A percentile compares a stretch with the other conserved stretches of the same genome.
These are phyloP conservation scores for Penicillium freii DNA, from an alignment of 2,329 filamentous ascomycete genomes.

Conservation along the genomic window DNA sequence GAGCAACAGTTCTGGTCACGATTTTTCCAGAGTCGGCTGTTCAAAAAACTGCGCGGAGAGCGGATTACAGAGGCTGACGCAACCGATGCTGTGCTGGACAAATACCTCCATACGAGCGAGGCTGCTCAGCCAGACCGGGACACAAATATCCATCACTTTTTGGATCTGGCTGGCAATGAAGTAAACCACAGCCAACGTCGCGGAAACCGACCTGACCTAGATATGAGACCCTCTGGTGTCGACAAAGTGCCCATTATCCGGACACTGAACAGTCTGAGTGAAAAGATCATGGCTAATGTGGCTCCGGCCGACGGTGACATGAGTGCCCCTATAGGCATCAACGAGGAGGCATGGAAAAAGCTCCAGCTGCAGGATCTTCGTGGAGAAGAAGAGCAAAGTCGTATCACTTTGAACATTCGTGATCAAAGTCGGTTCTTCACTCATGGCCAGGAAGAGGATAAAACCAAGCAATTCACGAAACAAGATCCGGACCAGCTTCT, in stretches of 20 bases:
- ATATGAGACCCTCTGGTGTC: slow-evolving; percentile 74
- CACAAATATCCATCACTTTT: slow-evolving; percentile 76
- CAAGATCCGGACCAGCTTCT: slow-evolving; percentile 71
- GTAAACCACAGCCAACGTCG: slow-evolving; percentile 84
- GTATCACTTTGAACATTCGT: slow-evolving; percentile 81
- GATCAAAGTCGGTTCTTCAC: slow-evolving; percentile 84
- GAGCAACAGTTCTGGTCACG: slow-evolving; percentile 87
- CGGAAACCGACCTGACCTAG: slow-evolving; percentile 84
- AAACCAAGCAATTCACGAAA: slow-evolving; percentile 60
- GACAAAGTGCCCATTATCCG: slow-evolving; percentile 85
- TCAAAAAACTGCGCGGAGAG: slow-evolving; percentile 89
- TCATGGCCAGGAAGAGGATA: slow-evolving; percentile 44
- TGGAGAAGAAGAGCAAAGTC: slow-evolving; percentile 69
- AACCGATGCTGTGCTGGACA: slow-evolving; percentile 77
- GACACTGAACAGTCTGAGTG: slow-evolving; percentile 84
- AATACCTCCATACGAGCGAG: slow-evolving; percentile 75
- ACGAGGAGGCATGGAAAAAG: slow-evolving; percentile 71
- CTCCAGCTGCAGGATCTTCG: slow-evolving; percentile 77
- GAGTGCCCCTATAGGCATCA: slow-evolving; percentile 63
- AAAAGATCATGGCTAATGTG: slow-evolving; percentile 89
- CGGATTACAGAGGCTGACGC: slow-evolving; percentile 75
- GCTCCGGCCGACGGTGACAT: slow-evolving; percentile 72
- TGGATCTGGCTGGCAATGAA: slow-evolving; percentile 91
- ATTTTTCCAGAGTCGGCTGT: slow-evolving; percentile 87
- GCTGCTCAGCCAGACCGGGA: slow-evolving; percentile 49